Conservation (phyloP, 495 filamentous ascomycete species). For the Echria macrotheca region DNA sequence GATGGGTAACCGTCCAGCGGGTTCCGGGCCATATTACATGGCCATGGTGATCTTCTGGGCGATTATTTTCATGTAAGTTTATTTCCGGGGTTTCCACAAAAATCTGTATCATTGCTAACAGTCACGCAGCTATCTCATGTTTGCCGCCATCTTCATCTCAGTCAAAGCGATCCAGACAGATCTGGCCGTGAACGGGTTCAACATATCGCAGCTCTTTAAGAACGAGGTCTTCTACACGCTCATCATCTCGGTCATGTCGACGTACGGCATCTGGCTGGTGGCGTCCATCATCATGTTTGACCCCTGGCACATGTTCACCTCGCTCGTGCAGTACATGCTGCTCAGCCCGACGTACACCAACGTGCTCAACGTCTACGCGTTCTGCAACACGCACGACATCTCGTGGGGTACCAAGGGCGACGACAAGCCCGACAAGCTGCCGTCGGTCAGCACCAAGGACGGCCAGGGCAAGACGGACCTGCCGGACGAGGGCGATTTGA, state of each 20-base stretch:
- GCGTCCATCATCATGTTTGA: conserved; percentile 94
- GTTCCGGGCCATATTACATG: conserved; percentile 89
- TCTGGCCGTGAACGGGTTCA: conserved; percentile 53
- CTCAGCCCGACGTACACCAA: conserved; percentile 99
- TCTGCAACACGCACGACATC: conserved; percentile 99
- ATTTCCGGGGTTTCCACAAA: background rate
- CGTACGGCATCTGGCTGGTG: conserved; percentile 90
- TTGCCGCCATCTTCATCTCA: conserved; percentile 92
- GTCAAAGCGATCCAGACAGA: conserved; percentile 74
- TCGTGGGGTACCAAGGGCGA: conserved; percentile 99
- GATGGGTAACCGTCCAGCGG: conserved; percentile 92
- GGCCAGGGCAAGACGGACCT: conserved; percentile 93
- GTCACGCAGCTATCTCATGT: conserved; percentile 71
- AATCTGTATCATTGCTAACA: too few relatives aligned
- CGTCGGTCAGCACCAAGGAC: conserved; percentile 76
- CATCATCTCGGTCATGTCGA: conserved; percentile 84
- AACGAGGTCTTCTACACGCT: conserved; percentile 90
- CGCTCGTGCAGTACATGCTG: conserved; percentile 92
- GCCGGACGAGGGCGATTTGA: conserved; percentile 74
- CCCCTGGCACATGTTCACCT: conserved; percentile 98
- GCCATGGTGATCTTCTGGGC: conserved; percentile 97
- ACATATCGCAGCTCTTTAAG: conserved; percentile 64
- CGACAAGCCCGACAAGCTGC: conserved; percentile 88
- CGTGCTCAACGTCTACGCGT: conserved; percentile 97
- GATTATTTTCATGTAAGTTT: conserved; percentile 76